phyloP scores from a whole-genome alignment of 768 basidiomycete species.

The Steccherinum ochraceum region DNA sequence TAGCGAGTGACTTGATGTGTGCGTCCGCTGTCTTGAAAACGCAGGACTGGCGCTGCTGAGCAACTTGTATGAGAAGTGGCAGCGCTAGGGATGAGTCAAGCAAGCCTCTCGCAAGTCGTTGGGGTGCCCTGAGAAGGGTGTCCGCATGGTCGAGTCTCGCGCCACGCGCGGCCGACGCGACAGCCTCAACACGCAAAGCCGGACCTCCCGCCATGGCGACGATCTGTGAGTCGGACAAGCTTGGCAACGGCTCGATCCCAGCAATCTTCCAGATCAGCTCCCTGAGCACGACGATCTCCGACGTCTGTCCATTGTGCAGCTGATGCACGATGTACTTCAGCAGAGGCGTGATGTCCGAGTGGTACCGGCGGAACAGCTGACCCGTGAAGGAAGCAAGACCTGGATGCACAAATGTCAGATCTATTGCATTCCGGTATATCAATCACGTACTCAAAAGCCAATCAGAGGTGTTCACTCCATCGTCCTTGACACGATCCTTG shows the following conservation, averaged over 20 bases:
- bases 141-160: conserved; percentile 65
- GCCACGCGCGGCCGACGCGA: conserved; percentile 74
- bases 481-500: conserved; percentile 81
- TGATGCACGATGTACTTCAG: conserved; percentile 91
- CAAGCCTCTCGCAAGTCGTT: conserved; percentile 57
- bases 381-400: conserved; percentile 92
- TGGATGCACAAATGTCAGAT: conserved; percentile 22
- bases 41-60: conserved; percentile 85
- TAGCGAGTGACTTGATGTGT: conserved; percentile 80
- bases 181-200: conserved; percentile 78
- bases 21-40: conserved; percentile 69
- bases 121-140: conserved; percentile 56
- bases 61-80: conserved; percentile 86
- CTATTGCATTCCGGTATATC: no score
- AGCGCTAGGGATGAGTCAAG: conserved; percentile 72
- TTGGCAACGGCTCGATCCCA: conserved; percentile 86
- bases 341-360: conserved; percentile 75
- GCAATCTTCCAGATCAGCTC: conserved; percentile 96
- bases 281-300: conserved; percentile 86
- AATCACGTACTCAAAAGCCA: conserved; percentile 86
- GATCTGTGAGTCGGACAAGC: conserved; percentile 84
- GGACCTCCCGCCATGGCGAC: conserved; percentile 89
- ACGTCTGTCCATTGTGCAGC: conserved; percentile 72
- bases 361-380: conserved; percentile 84
- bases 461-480: conserved; percentile 84